phyloP scores from a whole-genome alignment of 495 filamentous ascomycete species.

The Xylaria cubensis region DNA sequence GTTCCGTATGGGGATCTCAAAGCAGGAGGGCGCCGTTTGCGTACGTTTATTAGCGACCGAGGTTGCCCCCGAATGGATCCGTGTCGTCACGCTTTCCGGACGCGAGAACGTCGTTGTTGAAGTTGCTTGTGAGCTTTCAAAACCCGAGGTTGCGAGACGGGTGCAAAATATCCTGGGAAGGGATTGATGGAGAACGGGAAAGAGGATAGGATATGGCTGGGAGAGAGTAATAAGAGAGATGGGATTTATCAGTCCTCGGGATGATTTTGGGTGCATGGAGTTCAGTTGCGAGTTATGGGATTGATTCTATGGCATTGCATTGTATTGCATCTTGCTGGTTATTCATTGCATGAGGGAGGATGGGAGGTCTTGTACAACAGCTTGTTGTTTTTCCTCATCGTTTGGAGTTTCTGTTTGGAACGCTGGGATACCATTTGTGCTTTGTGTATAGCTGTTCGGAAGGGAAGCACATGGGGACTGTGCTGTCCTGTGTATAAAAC shows the following conservation, averaged over 20 bases:
- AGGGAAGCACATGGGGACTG: not conserved
- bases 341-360: slow-evolving; percentile 9
- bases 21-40: slow-evolving; percentile 62
- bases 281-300: not conserved
- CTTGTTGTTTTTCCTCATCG: not conserved
- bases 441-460: slow-evolving; percentile 9
- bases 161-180: slow-evolving; percentile 48
- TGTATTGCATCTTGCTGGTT: not conserved
- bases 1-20: slow-evolving; percentile 64
- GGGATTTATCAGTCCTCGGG: not conserved
- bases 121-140: slow-evolving; percentile 48
- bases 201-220: not conserved
- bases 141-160: slow-evolving; percentile 50
- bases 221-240: not conserved
- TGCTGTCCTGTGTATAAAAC: not conserved
- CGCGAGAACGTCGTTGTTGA: slow-evolving; percentile 66
- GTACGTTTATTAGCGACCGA: slow-evolving; percentile 63
- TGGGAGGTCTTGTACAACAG: not conserved
- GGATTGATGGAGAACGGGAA: slow-evolving; percentile 1
- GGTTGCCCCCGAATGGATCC: slow-evolving; percentile 68
- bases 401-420: not conserved
- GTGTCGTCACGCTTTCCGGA: slow-evolving; percentile 60
- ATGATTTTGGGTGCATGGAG: not conserved
- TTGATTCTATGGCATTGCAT: not conserved
- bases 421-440: slow-evolving; percentile 11